Conservation (phyloP, 2,329 filamentous ascomycete genomes). For the Calonectria multiphialidica region DNA sequence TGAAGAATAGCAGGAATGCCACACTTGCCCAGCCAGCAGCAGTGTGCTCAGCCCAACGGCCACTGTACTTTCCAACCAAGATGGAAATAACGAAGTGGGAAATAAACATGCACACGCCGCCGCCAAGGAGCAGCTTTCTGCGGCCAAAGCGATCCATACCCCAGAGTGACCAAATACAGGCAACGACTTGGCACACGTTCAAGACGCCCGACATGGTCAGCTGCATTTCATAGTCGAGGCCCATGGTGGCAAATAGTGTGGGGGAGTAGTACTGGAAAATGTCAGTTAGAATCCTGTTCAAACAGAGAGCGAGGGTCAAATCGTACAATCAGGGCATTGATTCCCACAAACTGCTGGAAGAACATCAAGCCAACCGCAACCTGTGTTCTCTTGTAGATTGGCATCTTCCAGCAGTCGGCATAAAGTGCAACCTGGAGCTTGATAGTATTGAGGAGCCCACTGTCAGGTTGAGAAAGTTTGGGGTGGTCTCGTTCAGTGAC, state of each 20-base stretch:
- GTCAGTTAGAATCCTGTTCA: background rate
- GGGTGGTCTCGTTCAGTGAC: background rate
- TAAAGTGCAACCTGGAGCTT: background rate
- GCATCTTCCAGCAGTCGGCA: background rate
- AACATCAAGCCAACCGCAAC: background rate
- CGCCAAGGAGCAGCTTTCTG: background rate
- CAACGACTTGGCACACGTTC: conserved; percentile 17
- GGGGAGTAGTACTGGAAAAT: background rate
- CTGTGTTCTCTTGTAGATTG: background rate
- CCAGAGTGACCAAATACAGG: conserved; percentile 12
- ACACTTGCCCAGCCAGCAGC: background rate
- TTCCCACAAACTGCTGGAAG: background rate
- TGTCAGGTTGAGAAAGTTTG: background rate
- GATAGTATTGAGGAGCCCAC: background rate
- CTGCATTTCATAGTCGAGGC: conserved; percentile 15
- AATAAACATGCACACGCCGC: conserved; percentile 6
- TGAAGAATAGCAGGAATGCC: background rate
- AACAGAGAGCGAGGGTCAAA: background rate
- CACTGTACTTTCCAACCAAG: background rate
- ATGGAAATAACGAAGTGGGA: conserved; percentile 15
- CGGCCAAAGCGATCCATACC: conserved; percentile 17
- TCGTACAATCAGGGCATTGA: background rate
- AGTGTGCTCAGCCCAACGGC: background rate
- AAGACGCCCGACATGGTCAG: conserved; percentile 21
- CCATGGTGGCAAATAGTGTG: conserved; percentile 13